Evolutionary conservation across 2,329 filamentous ascomycete genomes (phyloP).

Genomic region (Ceratocystis papillata): DNA sequence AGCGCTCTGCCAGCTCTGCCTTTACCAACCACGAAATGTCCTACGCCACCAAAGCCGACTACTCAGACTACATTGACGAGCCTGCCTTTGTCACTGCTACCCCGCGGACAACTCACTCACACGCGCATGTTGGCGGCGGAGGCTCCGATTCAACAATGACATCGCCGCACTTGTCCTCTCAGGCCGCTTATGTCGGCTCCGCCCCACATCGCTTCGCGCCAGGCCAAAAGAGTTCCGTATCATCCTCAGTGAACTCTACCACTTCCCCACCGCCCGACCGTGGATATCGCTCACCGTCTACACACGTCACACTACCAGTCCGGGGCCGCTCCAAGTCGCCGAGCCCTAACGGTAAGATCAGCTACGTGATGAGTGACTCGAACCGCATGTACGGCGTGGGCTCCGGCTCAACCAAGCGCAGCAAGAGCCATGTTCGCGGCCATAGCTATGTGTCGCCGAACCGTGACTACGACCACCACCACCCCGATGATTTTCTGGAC

Average conservation of each 20-base stretch:
- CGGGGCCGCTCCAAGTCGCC: conserved; percentile 8
- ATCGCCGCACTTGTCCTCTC: neutral
- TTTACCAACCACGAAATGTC: conserved; percentile 32
- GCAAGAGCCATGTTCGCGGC: conserved; percentile 12
- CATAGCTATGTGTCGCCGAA: conserved; percentile 12
- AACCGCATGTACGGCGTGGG: neutral
- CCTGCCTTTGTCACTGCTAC: neutral
- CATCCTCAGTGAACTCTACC: neutral
- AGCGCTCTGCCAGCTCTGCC: conserved; percentile 36
- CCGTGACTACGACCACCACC: conserved; percentile 13
- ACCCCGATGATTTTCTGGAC: conserved; percentile 8
- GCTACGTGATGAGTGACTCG: neutral
- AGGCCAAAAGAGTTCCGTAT: neutral
- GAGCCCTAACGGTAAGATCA: neutral
- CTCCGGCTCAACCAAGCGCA: neutral
- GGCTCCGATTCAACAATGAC: conserved; percentile 1
- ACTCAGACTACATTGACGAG: neutral
- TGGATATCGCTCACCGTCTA: neutral
- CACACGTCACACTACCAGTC: neutral
- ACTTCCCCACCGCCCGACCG: conserved; percentile 14
- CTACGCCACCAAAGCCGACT: neutral
- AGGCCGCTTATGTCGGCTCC: neutral
- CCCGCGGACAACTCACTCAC: conserved; percentile 13
- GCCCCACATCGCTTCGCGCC: neutral
- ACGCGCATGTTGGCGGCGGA: conserved; percentile 10